Evolutionary conservation across 139 green algal genomes (phyloP), one percentile per base, ranked within the genome.

Genomic region (Chloropicon primus): DNA sequence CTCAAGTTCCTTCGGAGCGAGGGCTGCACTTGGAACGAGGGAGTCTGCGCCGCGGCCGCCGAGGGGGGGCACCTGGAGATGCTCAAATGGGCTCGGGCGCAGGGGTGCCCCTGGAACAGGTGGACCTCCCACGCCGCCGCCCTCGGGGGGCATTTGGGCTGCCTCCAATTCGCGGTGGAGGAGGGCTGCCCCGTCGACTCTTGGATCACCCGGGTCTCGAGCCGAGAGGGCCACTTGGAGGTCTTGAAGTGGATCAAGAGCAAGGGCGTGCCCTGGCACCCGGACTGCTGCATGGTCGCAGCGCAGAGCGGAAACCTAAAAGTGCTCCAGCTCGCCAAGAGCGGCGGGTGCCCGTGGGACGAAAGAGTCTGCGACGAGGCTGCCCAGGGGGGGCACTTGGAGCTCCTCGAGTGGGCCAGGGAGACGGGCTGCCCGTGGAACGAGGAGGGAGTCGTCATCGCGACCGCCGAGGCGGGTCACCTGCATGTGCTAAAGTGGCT

Each of bases 311-410:
- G 74, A 2, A 27, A 78, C 27, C 74, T 78, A 3, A 28, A 78
- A 41, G 17, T 74, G 2, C 26, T 78, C 3, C 26, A 78, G 74
- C 71, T 28, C 26, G 27, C 54, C 17, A 28, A 25, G 2, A 23
- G 23, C 71, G 27, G 71, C 2, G 74, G 74, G 3, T 78, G 74
- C 27, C 74, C 74, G 3, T 72, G 26, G 74, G 74, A 78, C 74
- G 26, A 78, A n/a, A 27, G 54, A 10, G 27, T n/a, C 2, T 78
- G 74, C 74, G 27, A 23, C 3, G 24, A 41, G 24, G 74, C 74
- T 2, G 74, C 74, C 1, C 21, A 29, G 24, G 27, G 5, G 17
- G 74, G 74, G 2, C 26, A 78, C 26, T 28, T 78, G 21, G 74
- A 78, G 74, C 21, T 78, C 2, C 27, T 78, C 21, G n/a, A 78